A percentile compares a stretch with the other conserved stretches of the same genome.
phyloP scores from a whole-genome alignment of 345 rosid species.

The Sonneratia alba region DNA sequence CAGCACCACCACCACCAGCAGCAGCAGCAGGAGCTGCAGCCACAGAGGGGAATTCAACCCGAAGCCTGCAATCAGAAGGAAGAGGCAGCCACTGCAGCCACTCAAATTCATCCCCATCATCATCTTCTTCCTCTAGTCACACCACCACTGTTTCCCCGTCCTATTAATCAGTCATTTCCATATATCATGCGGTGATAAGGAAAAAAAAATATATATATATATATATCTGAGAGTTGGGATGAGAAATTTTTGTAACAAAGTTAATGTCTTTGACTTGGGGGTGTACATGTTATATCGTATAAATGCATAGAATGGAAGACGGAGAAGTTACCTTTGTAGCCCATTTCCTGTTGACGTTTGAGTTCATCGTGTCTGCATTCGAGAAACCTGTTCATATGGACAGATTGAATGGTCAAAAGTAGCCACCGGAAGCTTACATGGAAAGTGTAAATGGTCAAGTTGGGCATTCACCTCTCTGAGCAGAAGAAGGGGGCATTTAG shows the following conservation, averaged over 20 bases:
- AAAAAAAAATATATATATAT: too few species aligned
- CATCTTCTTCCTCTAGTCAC: conserved; percentile 63
- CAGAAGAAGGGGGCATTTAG: background rate
- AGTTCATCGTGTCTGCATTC: background rate
- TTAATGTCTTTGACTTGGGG: background rate
- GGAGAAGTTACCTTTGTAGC: background rate
- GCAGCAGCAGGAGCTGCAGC: background rate
- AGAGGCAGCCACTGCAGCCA: conserved; percentile 31
- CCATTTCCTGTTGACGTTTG: background rate
- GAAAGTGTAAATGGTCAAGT: background rate
- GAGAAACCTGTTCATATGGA: background rate
- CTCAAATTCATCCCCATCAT: conserved; percentile 41
- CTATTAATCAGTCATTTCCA: conserved; percentile 7
- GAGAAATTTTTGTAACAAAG: background rate
- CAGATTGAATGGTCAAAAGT: background rate
- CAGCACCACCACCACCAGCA: conserved; percentile 4
- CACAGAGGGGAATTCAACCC: background rate
- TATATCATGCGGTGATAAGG: background rate
- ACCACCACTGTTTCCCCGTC: conserved; percentile 46
- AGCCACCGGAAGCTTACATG: background rate
- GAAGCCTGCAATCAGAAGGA: conserved; percentile 34
- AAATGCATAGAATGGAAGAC: background rate
- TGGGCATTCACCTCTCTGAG: background rate
- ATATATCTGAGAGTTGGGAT: background rate
- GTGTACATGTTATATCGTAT: background rate